Percentiles rank a stretch among this genome's conserved stretches.
Conservation (phyloP, 2,329 filamentous ascomycete species). For the Aspergillus sergii region DNA sequence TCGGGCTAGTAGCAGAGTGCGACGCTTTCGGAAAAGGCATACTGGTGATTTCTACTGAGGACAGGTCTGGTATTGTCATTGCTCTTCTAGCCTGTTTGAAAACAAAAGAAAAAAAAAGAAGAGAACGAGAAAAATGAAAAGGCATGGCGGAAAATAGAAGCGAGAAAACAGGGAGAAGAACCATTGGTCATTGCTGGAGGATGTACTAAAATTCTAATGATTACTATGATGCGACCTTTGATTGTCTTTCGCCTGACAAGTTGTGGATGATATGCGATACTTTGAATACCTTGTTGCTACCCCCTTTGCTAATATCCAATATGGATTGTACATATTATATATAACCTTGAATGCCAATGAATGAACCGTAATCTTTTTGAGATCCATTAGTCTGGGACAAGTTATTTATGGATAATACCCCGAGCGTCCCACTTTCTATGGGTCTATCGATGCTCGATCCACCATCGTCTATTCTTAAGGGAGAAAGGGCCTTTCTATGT, state of each 20-base stretch:
- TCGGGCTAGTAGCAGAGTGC: slow-evolving; percentile 13
- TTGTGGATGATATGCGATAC: background rate
- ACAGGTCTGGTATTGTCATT: background rate
- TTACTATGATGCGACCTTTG: background rate
- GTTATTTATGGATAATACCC: background rate
- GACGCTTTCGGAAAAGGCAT: slow-evolving; percentile 8
- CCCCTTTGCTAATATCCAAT: background rate
- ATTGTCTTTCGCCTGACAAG: background rate
- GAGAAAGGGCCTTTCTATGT: background rate
- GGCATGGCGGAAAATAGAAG: background rate
- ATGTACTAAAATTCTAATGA: background rate
- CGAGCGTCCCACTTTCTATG: background rate
- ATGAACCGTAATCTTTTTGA: background rate
- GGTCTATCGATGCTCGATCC: background rate
- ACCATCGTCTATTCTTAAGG: background rate
- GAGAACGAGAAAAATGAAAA: background rate
- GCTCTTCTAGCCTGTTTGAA: background rate
- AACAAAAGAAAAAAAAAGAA: background rate
- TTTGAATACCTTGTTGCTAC: background rate
- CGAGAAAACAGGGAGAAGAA: background rate
- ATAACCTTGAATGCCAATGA: background rate
- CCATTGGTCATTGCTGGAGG: background rate
- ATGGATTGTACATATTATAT: background rate
- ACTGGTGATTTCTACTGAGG: background rate
- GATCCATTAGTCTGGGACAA: background rate